Conservation (phyloP, 495 filamentous ascomycete genomes). For the Chaetomium fimeti region DNA sequence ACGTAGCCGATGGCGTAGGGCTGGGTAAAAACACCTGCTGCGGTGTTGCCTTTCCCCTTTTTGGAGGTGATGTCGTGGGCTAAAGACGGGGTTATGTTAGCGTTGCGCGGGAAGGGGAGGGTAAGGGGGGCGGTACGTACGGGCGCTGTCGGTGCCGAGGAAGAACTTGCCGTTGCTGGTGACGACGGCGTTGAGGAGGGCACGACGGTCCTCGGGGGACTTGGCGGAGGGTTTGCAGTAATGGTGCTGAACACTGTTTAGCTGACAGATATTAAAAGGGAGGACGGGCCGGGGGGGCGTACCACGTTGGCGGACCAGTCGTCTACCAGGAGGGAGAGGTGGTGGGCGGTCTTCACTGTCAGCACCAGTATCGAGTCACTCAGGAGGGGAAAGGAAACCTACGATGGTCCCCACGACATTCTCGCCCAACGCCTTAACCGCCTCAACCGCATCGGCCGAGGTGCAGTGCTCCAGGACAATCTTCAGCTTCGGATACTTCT, state of each 20-base stretch:
- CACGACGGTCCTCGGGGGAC: slow-evolving; percentile 67
- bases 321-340: slow-evolving; percentile 74
- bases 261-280: background rate
- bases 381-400: slow-evolving; percentile 5
- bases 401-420: slow-evolving; percentile 69
- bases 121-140: slow-evolving; percentile 20
- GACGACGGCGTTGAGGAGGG: slow-evolving; percentile 66
- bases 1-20: slow-evolving; percentile 73
- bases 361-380: background rate
- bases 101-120: slow-evolving; percentile 50
- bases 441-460: slow-evolving; percentile 74
- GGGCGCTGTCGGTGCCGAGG: slow-evolving; percentile 46
- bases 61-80: slow-evolving; percentile 78
- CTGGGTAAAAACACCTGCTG: slow-evolving; percentile 88
- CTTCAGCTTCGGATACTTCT: slow-evolving; percentile 72
- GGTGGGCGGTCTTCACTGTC: slow-evolving; percentile 61
- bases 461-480: slow-evolving; percentile 85
- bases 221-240: slow-evolving; percentile 90
- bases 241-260: slow-evolving; percentile 53
- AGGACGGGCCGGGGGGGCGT: slow-evolving; percentile 7
- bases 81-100: slow-evolving; percentile 37
- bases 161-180: slow-evolving; percentile 78
- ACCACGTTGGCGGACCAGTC: slow-evolving; percentile 64
- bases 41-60: slow-evolving; percentile 61
- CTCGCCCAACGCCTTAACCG: slow-evolving; percentile 70